phyloP scores from a whole-genome alignment of 768 basidiomycete genomes.

The Leccinellum rugosiceps region DNA sequence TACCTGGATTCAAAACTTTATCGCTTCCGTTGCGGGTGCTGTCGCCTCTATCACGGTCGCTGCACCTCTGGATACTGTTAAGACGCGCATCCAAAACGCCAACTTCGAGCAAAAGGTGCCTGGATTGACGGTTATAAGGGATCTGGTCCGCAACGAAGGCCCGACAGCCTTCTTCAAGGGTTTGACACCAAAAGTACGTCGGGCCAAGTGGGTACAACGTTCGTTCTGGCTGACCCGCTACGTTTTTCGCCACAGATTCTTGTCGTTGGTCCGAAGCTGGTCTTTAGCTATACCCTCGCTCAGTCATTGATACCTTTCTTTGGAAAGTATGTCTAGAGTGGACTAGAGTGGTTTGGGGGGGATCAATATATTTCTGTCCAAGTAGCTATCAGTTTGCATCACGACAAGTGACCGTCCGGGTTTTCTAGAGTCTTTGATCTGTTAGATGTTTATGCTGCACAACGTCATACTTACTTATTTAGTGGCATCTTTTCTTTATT shows the following conservation, averaged over 20 bases:
- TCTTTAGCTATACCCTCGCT: constrained; percentile 97
- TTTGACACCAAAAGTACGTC: constrained; percentile 84
- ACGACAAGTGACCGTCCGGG: neutral
- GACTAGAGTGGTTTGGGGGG: constrained; percentile 40
- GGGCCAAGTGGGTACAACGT: constrained; percentile 10
- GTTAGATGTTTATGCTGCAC: constrained; percentile 3
- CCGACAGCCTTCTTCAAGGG: constrained; percentile 89
- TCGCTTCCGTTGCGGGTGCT: constrained; percentile 92
- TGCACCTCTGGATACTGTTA: constrained; percentile 93
- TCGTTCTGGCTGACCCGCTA: constrained; percentile 8
- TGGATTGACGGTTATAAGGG: constrained; percentile 78
- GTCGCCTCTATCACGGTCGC: constrained; percentile 95
- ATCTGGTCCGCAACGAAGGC: constrained; percentile 87
- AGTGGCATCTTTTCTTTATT: too few species aligned
- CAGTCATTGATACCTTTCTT: constrained; percentile 94
- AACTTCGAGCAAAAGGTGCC: constrained; percentile 87
- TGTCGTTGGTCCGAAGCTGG: constrained; percentile 95
- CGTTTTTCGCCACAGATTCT: constrained; percentile 55
- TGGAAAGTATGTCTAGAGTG: constrained; percentile 69
- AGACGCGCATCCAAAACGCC: constrained; percentile 97
- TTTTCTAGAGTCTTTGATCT: constrained; percentile 13
- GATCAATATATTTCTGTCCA: neutral
- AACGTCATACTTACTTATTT: neutral
- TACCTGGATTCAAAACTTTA: constrained; percentile 97
- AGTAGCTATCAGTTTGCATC: neutral